phyloP scores from a whole-genome alignment of 208 protist genomes.

The Strigomonas culicis region DNA sequence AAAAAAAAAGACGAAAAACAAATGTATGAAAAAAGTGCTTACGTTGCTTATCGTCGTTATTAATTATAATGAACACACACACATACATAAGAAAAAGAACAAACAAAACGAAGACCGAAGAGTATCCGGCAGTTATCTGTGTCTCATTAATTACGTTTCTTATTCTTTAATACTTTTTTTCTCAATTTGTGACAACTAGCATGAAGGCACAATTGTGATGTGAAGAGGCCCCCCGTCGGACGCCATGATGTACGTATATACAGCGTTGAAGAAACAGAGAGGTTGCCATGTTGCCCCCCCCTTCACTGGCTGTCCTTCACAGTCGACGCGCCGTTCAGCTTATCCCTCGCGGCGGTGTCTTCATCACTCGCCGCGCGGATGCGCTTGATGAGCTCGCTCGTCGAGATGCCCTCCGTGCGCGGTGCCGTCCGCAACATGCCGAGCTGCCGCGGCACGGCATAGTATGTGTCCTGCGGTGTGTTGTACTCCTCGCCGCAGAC shows the following conservation, averaged over 20 bases:
- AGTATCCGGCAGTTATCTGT: background rate
- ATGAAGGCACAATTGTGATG: background rate
- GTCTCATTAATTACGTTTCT: background rate
- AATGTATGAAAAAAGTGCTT: conserved; percentile 1
- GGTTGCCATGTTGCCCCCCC: background rate
- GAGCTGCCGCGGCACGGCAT: conserved; percentile 71
- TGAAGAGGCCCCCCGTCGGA: background rate
- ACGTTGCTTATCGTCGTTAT: background rate
- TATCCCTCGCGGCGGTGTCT: conserved; percentile 62
- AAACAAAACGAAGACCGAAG: conserved; percentile 2
- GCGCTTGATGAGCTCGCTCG: conserved; percentile 80
- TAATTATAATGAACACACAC: background rate
- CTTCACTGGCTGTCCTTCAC: conserved; percentile 31
- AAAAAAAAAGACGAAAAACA: conserved; percentile 1
- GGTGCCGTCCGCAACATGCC: conserved; percentile 89
- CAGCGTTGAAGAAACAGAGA: background rate
- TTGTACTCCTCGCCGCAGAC: conserved; percentile 91
- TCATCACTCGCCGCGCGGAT: conserved; percentile 63
- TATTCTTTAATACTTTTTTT: background rate
- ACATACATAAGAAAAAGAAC: background rate
- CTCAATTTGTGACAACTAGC: conserved; percentile 6
- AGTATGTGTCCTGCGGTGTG: conserved; percentile 83
- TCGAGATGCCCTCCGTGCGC: conserved; percentile 90
- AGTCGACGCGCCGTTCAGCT: conserved; percentile 21
- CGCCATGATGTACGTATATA: conserved; percentile 1